Evolutionary conservation across 1,284 basidiomycete species (phyloP), one percentile per base, ranked within the genome.

Genomic region (Trametes sp.): DNA sequence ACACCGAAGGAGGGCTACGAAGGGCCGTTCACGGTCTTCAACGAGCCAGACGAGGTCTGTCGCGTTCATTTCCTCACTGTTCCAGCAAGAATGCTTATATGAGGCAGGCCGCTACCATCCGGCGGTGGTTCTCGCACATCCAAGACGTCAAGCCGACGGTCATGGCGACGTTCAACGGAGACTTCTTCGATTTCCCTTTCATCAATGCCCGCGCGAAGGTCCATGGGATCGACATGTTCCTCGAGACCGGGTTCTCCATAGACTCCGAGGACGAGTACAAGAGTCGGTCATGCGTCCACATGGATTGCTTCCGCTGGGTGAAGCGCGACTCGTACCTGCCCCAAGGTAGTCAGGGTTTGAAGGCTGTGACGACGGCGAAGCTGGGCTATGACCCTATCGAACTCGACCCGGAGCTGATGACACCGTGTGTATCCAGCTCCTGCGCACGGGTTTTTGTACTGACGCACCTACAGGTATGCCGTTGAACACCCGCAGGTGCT

Each of bases 271-370:
- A 95, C 63, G 98, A 99, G 76, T 99, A 91, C 84, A 98, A 99
- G 81, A 93, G 91, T 69, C 84, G 94, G 10, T 87, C 86, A 21
- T 97, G 95, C 70, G 94, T 92, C 38, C 98, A 99, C 76, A 98
- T 99, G 95, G 98, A 99, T 75, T 98, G 96, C 76, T 99, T 98
- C 84, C 88, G 97, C 72, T 99, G 98, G 98, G 98, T 99, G 57
- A 99, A 99, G 79, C 92, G 98, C 49, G 98, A 99, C 79, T 98
- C 96, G n/a, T 99, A 99, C 75, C 82, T 99, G 7, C 98, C 98
- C 0, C 98, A 99, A 79, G 98, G 98, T 35, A 96, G 93, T 82
- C 98, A 99, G 76, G 98, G 98, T 73, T 82, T 99, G 74, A 99
- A 99, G 74, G 98, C 98, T 0, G 98, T 99, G 33, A 99, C 98